These are phyloP conservation scores for Euptelea pleiosperma DNA, from an alignment of 164 flowering plant genomes.

Conservation along the genomic window DNA sequence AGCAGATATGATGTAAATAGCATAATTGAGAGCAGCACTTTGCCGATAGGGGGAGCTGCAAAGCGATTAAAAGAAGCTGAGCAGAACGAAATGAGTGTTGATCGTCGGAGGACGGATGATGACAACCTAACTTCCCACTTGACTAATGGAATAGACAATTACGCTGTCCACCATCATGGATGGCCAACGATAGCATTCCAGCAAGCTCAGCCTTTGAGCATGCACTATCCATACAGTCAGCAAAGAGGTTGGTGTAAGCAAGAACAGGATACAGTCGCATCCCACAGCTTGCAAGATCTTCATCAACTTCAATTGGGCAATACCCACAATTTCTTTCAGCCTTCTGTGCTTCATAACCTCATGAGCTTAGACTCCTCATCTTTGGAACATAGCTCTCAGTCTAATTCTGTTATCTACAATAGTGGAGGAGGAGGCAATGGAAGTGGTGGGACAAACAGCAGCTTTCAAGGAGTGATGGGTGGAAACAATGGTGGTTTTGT, in stretches of 20 bases:
- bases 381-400: slow-evolving; percentile 56
- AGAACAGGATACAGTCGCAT: slow-evolving; percentile 41
- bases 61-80: slow-evolving; percentile 71
- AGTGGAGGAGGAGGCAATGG: slow-evolving; percentile 18
- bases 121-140: slow-evolving; percentile 32
- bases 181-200: slow-evolving; percentile 64
- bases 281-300: slow-evolving; percentile 25
- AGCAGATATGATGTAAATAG: slow-evolving; percentile 76
- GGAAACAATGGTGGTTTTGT: slow-evolving; percentile 22
- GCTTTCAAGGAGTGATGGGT: slow-evolving; percentile 13
- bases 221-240: slow-evolving; percentile 46
- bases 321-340: slow-evolving; percentile 65
- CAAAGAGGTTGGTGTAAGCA: slow-evolving; percentile 72
- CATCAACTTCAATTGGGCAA: slow-evolving; percentile 53
- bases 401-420: slow-evolving; percentile 41
- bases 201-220: slow-evolving; percentile 44
- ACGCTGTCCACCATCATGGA: slow-evolving; percentile 24
- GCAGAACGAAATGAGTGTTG: slow-evolving; percentile 35
- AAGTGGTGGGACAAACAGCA: slow-evolving; percentile 19
- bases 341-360: slow-evolving; percentile 51
- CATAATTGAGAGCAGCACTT: slow-evolving; percentile 68
- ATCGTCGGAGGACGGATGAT: slow-evolving; percentile 25
- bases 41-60: slow-evolving; percentile 75
- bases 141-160: slow-evolving; percentile 34
- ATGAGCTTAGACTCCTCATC: slow-evolving; percentile 56